Base-by-base conservation (phyloP, 768 basidiomycete species). In the Mycena filopes region DNA sequence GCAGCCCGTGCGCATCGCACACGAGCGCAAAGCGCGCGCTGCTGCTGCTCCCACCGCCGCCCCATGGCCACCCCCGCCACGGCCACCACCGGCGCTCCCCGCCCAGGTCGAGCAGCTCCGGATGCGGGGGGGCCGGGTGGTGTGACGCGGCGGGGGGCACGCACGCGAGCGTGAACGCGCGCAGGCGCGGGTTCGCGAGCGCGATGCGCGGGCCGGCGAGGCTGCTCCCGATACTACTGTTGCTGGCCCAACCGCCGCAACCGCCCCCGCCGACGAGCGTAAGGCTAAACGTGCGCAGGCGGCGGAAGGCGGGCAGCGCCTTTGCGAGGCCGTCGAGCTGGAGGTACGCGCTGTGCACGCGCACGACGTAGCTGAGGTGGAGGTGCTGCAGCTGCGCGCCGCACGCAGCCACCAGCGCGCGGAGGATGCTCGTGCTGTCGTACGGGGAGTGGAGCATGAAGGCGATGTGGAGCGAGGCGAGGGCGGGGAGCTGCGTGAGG, bases 401-500 rank as follows among this genome's bases (percentile, higher is more conserved):
- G 70, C 91, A 92, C 0, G 89, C 83, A 15, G 86, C 77, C 55
- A 87, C 85, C 60, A 93, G 83, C 4, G 89, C 87, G 47, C 89
- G 86, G 36, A 93, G 80, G 61, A 92, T 78, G 68, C 87, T 87
- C 28, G 86, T 88, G 70, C 89, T 89, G 68, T 93, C 91, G 71
- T 92, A 92, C 71, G 88, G 87, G 2, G 87, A 88, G 70, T 92
- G 89, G 53, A 93, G 83, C 41, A 85, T 83, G 72, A 93, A 93
- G 18, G 86, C 80, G 45, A 93, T 84, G 56, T 83, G 87, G 59
- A 93, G 80, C 42, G 86, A 83, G 13, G 80, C 83, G 26, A 93
- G 81, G 6, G 80, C 79, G 21, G 83, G 81, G 4, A 93, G 80
- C 42, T 86, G 83, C 15, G 80, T 83, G 26, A 93, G 81, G 6